Evolutionary conservation across 106 monocot species (phyloP), one percentile per base, ranked within the genome.

Genomic region (Dendrobium catenatum): DNA sequence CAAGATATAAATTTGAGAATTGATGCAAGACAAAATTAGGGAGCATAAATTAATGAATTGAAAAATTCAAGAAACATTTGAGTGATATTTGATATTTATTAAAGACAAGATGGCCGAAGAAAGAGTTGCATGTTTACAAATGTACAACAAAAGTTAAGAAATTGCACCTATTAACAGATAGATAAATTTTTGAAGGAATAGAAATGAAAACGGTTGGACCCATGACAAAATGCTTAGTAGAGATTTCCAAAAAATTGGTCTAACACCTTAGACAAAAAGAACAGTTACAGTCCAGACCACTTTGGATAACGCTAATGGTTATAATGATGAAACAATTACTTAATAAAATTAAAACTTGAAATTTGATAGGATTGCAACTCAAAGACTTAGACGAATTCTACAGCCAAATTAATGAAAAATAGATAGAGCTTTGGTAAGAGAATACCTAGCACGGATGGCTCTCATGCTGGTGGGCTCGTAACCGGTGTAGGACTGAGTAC

Each of bases 391-490:
- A 51, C 13, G 13, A 51, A 51, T 51, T 51, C 51, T 13, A 51
- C 51, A 51, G 2, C 10, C 10, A 51, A 51, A 51, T 9, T 48
- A 48, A 48, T 48, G 11, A 51, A 7, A 48, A 48, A 48, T 48
- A 7, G 40, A 37, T 5, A 37, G 33, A 40, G 18, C 43, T 44
- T 42, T 79, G 58, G 9, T 4, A 68, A 24, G 20, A 42, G 59
- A 79, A 79, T 58, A 99, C 99, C 99, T 95, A 13, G 99, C 99
- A 41, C 99, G 83, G 66, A 99, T 99, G 18, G 99, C 99, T 54
- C 99, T 82, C 99, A 99, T 99, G 82, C 99, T 99, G 77, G 99
- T 99, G 37, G 99, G 99, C 80, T 99, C 99, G 44, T 99, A 99
- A 10, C 99, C 99, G 11, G 99, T 99, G 72, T 99, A 99, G 10